phyloP scores from a whole-genome alignment of 1,284 basidiomycete genomes.

The Entoloma clypeatum region DNA sequence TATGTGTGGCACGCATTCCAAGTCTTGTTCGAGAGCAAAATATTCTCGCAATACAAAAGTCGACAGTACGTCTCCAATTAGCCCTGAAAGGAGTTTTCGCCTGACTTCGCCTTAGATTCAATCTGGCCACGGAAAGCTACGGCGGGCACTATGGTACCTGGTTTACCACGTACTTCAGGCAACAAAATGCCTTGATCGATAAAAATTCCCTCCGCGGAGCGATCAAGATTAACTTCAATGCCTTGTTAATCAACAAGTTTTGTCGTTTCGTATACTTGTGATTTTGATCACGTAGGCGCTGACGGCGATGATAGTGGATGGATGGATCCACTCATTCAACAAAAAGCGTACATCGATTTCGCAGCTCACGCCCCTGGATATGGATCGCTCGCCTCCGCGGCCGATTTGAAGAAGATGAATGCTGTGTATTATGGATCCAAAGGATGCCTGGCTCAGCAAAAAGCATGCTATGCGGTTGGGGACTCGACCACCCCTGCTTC shows the following conservation, averaged over 20 bases:
- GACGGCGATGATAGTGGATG: constrained; percentile 44
- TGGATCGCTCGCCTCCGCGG: constrained; percentile 48
- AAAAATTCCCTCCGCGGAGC: constrained; percentile 42
- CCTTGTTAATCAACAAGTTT: constrained; percentile 55
- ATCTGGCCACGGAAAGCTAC: constrained; percentile 64
- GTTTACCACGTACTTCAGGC: constrained; percentile 62
- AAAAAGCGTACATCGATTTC: constrained; percentile 57
- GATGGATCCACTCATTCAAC: constrained; percentile 63
- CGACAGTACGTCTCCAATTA: constrained; percentile 43
- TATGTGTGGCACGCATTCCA: constrained; percentile 66
- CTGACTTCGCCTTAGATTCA: constrained; percentile 41
- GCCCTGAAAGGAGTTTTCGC: background rate
- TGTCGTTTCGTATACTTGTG: constrained; percentile 8
- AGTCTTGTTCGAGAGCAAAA: constrained; percentile 57
- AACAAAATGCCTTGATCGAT: constrained; percentile 59
- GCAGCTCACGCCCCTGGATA: constrained; percentile 61
- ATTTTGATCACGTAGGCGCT: background rate
- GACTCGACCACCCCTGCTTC: constrained; percentile 38
- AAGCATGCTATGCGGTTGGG: constrained; percentile 53
- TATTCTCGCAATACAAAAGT: constrained; percentile 55
- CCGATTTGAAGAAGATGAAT: constrained; percentile 45
- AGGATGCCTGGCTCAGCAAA: constrained; percentile 51
- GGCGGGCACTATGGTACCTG: constrained; percentile 67
- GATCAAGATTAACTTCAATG: constrained; percentile 40
- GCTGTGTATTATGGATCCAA: constrained; percentile 45